Percentiles rank a stretch among this genome's conserved stretches.
phyloP scores from a whole-genome alignment of 139 green algal species.

The Chloropicon primus region DNA sequence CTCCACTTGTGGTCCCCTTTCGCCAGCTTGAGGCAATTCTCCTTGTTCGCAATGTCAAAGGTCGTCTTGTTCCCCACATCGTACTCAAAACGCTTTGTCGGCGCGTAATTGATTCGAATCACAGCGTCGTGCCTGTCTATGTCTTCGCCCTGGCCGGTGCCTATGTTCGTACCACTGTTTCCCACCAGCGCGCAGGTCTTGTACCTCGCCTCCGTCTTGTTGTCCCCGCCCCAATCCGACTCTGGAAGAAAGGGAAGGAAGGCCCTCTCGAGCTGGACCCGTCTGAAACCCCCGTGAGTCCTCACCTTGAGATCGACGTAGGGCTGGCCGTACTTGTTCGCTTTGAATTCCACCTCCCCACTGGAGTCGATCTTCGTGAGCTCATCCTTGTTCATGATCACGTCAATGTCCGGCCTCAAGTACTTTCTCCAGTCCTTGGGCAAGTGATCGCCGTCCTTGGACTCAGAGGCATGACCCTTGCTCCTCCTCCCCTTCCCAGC shows the following conservation, averaged over 20 bases:
- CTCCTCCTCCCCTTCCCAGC: too few relatives aligned
- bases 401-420: not conserved
- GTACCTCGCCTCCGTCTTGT: not conserved
- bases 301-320: not conserved
- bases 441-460: not conserved
- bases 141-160: not conserved
- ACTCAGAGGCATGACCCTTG: too few relatives aligned
- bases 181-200: constrained; percentile 6
- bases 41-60: constrained; percentile 7
- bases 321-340: not conserved
- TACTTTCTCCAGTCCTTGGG: not conserved
- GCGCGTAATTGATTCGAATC: constrained; percentile 8
- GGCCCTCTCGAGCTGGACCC: not conserved
- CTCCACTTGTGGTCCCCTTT: constrained; percentile 11
- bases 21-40: constrained; percentile 6
- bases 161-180: constrained; percentile 2
- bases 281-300: not conserved
- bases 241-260: not conserved
- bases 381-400: not conserved
- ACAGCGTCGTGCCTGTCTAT: constrained; percentile 7
- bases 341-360: not conserved
- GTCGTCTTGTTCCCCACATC: constrained; percentile 9
- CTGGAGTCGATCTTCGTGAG: not conserved
- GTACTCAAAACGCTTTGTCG: constrained; percentile 5
- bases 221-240: not conserved